Evolutionary conservation across 257 asterid genomes (phyloP).

Genomic region (Thymus quinquecostatus): DNA sequence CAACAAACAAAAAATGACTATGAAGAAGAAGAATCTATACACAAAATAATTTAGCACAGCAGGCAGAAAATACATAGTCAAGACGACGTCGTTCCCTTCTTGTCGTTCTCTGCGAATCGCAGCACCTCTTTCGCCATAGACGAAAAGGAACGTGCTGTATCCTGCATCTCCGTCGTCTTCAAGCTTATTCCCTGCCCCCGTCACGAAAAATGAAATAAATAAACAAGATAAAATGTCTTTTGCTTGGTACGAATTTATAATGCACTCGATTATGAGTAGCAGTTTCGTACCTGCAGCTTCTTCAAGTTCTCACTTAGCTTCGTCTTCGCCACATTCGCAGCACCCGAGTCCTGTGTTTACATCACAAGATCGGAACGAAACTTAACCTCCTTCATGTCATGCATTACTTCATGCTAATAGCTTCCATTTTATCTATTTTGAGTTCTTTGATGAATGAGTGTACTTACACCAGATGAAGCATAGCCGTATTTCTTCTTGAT

Average conservation of each 20-base stretch:
- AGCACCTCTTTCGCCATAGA: constrained; percentile 84
- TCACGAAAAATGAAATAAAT: neutral
- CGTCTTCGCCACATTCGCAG: constrained; percentile 59
- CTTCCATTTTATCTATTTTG: too few species aligned
- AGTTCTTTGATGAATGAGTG: neutral
- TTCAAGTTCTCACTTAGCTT: constrained; percentile 80
- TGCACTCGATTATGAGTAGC: too few species aligned
- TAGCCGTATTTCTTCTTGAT: constrained; percentile 92
- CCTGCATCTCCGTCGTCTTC: constrained; percentile 89
- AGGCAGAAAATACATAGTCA: neutral
- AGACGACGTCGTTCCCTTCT: constrained; percentile 19
- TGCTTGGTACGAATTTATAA: neutral
- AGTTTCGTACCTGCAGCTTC: constrained; percentile 70
- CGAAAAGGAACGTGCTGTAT: constrained; percentile 80
- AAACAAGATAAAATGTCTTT: too few species aligned
- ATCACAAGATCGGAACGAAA: neutral
- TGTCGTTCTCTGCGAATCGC: constrained; percentile 64
- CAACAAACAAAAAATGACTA: neutral
- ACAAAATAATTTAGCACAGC: too few species aligned
- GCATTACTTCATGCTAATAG: too few species aligned
- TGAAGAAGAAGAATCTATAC: too few species aligned
- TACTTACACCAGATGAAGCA: constrained; percentile 65
- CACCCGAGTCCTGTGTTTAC: constrained; percentile 67
- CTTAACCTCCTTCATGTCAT: neutral
- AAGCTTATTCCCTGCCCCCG: constrained; percentile 74